Conservation (phyloP, 2,329 filamentous ascomycete genomes). For the Tolypocladium album region DNA sequence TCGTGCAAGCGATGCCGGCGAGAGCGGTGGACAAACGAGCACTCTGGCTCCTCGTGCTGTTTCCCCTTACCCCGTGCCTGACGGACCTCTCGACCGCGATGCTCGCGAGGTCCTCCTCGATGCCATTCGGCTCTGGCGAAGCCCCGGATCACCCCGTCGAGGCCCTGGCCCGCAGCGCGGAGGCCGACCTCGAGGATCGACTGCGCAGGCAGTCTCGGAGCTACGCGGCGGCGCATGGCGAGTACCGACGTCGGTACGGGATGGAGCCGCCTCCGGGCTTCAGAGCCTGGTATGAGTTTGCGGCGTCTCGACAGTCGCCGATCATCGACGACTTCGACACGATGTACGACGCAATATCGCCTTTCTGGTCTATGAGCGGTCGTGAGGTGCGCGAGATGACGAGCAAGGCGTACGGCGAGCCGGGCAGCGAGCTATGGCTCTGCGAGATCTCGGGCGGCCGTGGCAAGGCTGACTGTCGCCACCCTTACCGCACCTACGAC, state of each 20-base stretch:
- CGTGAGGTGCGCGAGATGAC: slow-evolving; percentile 19
- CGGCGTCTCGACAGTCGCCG: slow-evolving; percentile 23
- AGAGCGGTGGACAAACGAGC: not conserved
- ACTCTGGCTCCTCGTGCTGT: not conserved
- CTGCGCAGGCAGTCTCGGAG: slow-evolving; percentile 26
- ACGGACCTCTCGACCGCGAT: not conserved
- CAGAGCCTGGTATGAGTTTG: slow-evolving; percentile 32
- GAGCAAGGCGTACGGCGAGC: slow-evolving; percentile 3
- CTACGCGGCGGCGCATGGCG: slow-evolving; percentile 19
- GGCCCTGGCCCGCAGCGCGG: slow-evolving; percentile 15
- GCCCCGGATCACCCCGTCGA: slow-evolving; percentile 17
- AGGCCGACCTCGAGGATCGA: slow-evolving; percentile 18
- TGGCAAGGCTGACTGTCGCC: slow-evolving; percentile 20
- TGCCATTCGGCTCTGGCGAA: not conserved
- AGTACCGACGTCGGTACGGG: slow-evolving; percentile 32
- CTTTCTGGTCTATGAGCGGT: slow-evolving; percentile 28
- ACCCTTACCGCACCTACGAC: slow-evolving; percentile 21
- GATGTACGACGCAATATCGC: slow-evolving; percentile 27
- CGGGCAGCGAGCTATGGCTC: slow-evolving; percentile 24
- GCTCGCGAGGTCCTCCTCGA: not conserved
- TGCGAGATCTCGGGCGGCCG: slow-evolving; percentile 19
- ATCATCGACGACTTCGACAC: slow-evolving; percentile 40
- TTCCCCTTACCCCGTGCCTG: not conserved
- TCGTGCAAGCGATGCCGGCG: not conserved
- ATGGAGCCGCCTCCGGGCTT: slow-evolving; percentile 35